A percentile compares a stretch with the other conserved stretches of the same genome.
These are phyloP conservation scores for Phytophthora podocarpi DNA, from an alignment of 352 stramenopile genomes.

Conservation along the genomic window DNA sequence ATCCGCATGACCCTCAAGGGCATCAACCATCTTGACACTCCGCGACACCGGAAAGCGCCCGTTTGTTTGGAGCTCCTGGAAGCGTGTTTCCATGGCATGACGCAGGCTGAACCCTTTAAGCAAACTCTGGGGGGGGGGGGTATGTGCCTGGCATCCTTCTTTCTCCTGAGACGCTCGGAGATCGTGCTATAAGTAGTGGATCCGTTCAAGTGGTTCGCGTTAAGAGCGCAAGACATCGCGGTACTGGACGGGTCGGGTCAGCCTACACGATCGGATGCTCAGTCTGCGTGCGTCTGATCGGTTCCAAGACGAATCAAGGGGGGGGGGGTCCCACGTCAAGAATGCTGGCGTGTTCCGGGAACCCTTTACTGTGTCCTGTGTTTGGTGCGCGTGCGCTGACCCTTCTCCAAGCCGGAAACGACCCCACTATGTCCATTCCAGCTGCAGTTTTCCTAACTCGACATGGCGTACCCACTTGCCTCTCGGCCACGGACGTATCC, in stretches of 20 bases:
- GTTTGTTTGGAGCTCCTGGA: background rate
- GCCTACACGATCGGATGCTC: no score
- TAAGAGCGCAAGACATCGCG: conserved; percentile 7
- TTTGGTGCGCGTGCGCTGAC: conserved; percentile 4
- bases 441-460: background rate
- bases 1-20: conserved; percentile 13
- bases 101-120: background rate
- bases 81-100: background rate
- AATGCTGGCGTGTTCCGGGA: conserved; percentile 1
- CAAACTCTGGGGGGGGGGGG: conserved; percentile 14
- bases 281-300: background rate
- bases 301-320: conserved; percentile 16
- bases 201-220: conserved; percentile 24
- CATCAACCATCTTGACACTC: conserved; percentile 1
- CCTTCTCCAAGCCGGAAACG: background rate
- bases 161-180: conserved; percentile 7
- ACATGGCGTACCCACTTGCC: background rate
- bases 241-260: background rate
- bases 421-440: background rate
- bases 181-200: conserved; percentile 1
- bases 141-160: conserved; percentile 22
- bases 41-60: background rate
- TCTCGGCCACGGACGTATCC: background rate
- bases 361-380: conserved; percentile 11
- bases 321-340: background rate